phyloP scores from a whole-genome alignment of 2,329 filamentous ascomycete genomes.

The Pseudocercospora fuligena region DNA sequence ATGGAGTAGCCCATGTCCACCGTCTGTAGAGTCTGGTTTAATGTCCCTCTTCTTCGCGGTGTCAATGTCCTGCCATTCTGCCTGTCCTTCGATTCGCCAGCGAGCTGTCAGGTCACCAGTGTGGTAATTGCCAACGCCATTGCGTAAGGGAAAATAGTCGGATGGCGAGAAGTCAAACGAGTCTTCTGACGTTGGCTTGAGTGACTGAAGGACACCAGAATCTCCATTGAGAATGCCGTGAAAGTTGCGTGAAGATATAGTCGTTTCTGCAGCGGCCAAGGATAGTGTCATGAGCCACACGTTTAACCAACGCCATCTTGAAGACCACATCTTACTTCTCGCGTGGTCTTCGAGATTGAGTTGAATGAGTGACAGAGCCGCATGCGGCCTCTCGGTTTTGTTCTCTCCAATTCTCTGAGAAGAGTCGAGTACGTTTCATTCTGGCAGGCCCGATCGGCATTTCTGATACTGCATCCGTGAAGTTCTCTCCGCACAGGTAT shows the following conservation, averaged over 20 bases:
- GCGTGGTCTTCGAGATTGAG: neutral
- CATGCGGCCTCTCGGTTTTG: neutral
- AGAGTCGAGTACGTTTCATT: too few species aligned
- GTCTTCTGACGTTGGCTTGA: constrained; percentile 45
- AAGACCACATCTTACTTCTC: neutral
- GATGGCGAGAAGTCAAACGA: constrained; percentile 62
- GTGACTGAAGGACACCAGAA: constrained; percentile 52
- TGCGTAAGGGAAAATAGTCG: constrained; percentile 55
- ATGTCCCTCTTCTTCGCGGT: constrained; percentile 45
- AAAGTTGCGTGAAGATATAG: constrained; percentile 23
- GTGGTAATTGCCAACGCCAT: constrained; percentile 61
- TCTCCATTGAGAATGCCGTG: constrained; percentile 19
- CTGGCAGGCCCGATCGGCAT: too few species aligned
- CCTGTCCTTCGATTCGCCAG: constrained; percentile 51
- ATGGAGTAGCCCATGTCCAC: constrained; percentile 3
- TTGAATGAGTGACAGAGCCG: neutral
- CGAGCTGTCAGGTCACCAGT: constrained; percentile 63
- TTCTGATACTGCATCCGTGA: too few species aligned
- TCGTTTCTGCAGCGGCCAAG: constrained; percentile 8
- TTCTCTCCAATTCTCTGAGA: neutral
- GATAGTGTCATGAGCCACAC: neutral
- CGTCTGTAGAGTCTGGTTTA: constrained; percentile 2
- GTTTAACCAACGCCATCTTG: neutral
- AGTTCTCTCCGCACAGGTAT: too few species aligned
- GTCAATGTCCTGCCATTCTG: constrained; percentile 54